These are phyloP conservation scores for Sextonia rubra DNA, from an alignment of 164 flowering plant genomes.

Conservation along the genomic window DNA sequence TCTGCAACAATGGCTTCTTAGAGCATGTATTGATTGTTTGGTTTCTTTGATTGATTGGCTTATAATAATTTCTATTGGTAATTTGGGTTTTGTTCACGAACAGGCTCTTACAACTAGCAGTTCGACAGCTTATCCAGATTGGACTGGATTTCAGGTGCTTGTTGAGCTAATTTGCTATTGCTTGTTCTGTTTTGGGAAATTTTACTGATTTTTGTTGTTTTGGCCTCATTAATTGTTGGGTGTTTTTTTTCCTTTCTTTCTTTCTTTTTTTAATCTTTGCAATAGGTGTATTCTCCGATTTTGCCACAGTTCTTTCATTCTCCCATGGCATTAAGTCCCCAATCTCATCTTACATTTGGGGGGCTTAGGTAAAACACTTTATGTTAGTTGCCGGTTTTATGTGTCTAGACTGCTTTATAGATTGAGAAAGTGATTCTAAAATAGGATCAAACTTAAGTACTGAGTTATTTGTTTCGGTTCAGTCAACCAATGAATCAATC, in stretches of 20 bases:
- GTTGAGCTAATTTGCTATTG: not conserved
- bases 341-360: conserved; percentile 97
- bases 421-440: no score
- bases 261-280: conserved; percentile 8
- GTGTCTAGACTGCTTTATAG: not conserved
- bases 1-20: not conserved
- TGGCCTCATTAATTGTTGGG: not conserved
- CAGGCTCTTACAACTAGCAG: conserved; percentile 47
- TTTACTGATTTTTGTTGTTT: not conserved
- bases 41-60: not conserved
- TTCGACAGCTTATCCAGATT: conserved; percentile 66
- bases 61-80: not conserved
- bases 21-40: not conserved
- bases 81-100: conserved; percentile 40
- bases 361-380: conserved; percentile 64
- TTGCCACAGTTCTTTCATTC: conserved; percentile 66
- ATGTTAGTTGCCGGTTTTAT: not conserved
- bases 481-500: no score
- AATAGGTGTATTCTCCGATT: conserved; percentile 86
- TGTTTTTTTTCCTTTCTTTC: no score
- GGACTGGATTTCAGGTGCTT: conserved; percentile 87
- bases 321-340: conserved; percentile 78
- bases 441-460: no score
- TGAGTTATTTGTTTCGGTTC: no score
- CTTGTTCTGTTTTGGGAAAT: not conserved